phyloP scores from a whole-genome alignment of 1,139 yeast species.

The Blastobotrys malaysiensis region DNA sequence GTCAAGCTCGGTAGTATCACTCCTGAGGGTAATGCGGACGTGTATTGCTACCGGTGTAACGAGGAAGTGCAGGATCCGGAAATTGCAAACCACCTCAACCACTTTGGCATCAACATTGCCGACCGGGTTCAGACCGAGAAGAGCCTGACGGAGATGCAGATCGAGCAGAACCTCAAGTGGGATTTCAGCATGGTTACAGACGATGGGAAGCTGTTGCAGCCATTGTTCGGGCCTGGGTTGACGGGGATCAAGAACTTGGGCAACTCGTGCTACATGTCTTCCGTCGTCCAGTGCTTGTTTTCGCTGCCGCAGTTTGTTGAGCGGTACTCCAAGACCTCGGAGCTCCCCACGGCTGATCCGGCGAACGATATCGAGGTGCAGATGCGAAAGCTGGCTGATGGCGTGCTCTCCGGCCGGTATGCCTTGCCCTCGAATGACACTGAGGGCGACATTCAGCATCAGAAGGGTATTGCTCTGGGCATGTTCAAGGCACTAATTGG shows the following conservation, averaged over 20 bases:
- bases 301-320: conserved; percentile 35
- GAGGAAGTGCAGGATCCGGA: conserved; percentile 81
- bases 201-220: conserved; percentile 58
- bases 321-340: conserved; percentile 21
- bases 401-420: conserved; percentile 69
- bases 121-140: conserved; percentile 67
- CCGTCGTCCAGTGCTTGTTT: conserved; percentile 71
- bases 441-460: conserved; percentile 42
- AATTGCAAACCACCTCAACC: conserved; percentile 44
- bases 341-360: conserved; percentile 42
- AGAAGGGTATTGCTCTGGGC: conserved; percentile 70
- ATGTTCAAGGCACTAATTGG: conserved; percentile 75
- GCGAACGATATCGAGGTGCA: conserved; percentile 63
- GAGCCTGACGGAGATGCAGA: conserved; percentile 77
- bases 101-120: conserved; percentile 66
- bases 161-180: conserved; percentile 92
- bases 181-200: conserved; percentile 77
- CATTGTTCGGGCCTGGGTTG: conserved; percentile 61
- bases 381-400: conserved; percentile 72
- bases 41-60: conserved; percentile 82
- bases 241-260: conserved; percentile 89
- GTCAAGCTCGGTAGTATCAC: conserved; percentile 87
- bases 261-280: conserved; percentile 84
- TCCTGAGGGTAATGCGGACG: conserved; percentile 58
- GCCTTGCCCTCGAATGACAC: conserved; percentile 42